A percentile compares a stretch with the other conserved stretches of the same genome.
phyloP scores from a whole-genome alignment of 768 basidiomycete species.

The Hortiboletus flavorubellus region DNA sequence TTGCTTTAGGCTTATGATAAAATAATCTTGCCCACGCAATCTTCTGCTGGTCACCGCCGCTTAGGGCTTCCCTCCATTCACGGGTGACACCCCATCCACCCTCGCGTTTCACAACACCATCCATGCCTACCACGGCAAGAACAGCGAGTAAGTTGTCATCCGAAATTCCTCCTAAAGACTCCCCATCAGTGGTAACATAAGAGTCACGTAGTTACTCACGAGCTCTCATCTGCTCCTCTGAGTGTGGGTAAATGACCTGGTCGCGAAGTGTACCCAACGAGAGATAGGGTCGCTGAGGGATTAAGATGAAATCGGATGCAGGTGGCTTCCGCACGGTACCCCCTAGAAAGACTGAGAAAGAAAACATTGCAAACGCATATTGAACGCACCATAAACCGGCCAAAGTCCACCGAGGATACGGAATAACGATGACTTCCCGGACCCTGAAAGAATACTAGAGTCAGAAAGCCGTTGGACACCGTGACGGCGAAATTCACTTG shows the following conservation, averaged over 20 bases:
- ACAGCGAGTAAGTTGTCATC: conserved; percentile 74
- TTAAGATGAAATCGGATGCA: conserved; percentile 85
- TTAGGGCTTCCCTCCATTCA: conserved; percentile 92
- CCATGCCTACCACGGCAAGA: conserved; percentile 80
- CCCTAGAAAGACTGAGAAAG: conserved; percentile 28
- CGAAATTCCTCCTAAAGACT: conserved; percentile 56
- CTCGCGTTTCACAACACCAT: conserved; percentile 82
- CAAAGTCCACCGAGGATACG: conserved; percentile 96
- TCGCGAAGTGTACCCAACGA: conserved; percentile 91
- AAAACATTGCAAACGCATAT: background rate
- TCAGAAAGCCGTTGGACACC: background rate
- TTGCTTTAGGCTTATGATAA: conserved; percentile 89
- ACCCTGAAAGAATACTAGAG: conserved; percentile 42
- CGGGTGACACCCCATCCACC: conserved; percentile 92
- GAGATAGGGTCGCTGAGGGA: conserved; percentile 96
- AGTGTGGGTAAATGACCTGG: conserved; percentile 95
- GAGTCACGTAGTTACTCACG: conserved; percentile 43
- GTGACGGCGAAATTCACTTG: conserved; percentile 20
- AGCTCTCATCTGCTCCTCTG: conserved; percentile 70
- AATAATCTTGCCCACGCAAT: conserved; percentile 97
- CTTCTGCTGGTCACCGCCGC: conserved; percentile 95
- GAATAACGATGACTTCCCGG: conserved; percentile 90
- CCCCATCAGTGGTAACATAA: conserved; percentile 4
- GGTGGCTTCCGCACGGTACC: conserved; percentile 89
- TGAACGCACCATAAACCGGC: conserved; percentile 58